These are phyloP conservation scores for Xylaria sp. DNA, from an alignment of 2,329 filamentous ascomycete genomes.

Conservation along the genomic window DNA sequence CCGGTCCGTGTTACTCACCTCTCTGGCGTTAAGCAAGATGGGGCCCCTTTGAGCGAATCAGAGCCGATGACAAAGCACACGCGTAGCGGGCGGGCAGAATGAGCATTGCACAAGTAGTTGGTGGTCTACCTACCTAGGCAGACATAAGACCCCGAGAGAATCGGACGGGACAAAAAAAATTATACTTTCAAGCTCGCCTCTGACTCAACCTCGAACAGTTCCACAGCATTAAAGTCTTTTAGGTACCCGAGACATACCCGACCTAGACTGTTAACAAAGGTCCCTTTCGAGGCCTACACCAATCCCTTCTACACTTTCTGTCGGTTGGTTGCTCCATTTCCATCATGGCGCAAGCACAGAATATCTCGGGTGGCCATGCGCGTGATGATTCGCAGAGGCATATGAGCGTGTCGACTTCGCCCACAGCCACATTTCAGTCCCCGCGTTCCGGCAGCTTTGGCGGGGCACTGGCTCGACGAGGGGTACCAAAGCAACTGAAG, in stretches of 20 bases:
- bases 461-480: constrained; percentile 56
- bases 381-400: constrained; percentile 62
- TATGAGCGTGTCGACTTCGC: constrained; percentile 78
- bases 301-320: not conserved
- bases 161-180: constrained; percentile 23
- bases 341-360: constrained; percentile 59
- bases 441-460: constrained; percentile 73
- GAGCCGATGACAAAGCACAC: constrained; percentile 9
- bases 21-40: constrained; percentile 17
- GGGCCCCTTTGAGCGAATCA: constrained; percentile 27
- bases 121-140: not conserved
- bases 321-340: constrained; percentile 5
- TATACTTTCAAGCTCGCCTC: constrained; percentile 16
- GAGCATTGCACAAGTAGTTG: not conserved
- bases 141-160: constrained; percentile 10
- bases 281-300: not conserved
- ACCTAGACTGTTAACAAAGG: not conserved
- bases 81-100: not conserved
- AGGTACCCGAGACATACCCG: not conserved
- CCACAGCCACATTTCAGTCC: constrained; percentile 79
- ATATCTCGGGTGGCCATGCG: constrained; percentile 58
- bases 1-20: constrained; percentile 21
- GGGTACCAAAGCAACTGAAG: constrained; percentile 80
- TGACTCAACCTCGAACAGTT: constrained; percentile 22
- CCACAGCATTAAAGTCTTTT: not conserved